A percentile compares a stretch with the other conserved stretches of the same genome.
phyloP scores from a whole-genome alignment of 345 rosid genomes.

The Eucalyptus dawsonii region DNA sequence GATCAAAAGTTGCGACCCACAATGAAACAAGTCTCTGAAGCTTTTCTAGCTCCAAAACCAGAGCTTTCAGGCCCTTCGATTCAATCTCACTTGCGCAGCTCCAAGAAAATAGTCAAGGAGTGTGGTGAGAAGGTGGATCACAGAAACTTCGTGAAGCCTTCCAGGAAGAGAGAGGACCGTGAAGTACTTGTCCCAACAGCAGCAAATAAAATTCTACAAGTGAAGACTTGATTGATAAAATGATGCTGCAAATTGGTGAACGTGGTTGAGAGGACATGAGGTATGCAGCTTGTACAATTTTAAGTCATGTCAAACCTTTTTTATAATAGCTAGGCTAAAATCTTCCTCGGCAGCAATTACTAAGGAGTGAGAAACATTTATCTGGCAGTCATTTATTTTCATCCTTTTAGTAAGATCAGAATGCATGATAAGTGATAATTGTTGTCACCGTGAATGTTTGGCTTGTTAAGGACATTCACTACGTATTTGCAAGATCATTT shows the following conservation, averaged over 20 bases:
- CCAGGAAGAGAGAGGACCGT: not conserved
- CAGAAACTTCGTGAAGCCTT: not conserved
- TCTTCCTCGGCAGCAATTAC: too few species aligned
- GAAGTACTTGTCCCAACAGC: not conserved
- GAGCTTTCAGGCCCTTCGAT: not conserved
- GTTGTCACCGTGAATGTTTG: not conserved
- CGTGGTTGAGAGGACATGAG: too few species aligned
- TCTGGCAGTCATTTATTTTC: too few species aligned
- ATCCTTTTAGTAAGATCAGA: too few species aligned
- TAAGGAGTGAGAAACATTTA: too few species aligned
- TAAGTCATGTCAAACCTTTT: too few species aligned
- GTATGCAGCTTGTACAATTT: too few species aligned
- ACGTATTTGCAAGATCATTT: not conserved
- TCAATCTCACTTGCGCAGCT: not conserved
- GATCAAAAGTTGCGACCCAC: not conserved
- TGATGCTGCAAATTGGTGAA: too few species aligned
- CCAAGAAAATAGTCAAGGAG: too few species aligned
- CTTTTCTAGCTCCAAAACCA: not conserved
- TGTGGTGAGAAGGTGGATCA: not conserved
- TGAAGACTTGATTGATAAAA: not conserved
- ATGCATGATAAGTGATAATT: too few species aligned
- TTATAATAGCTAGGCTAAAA: too few species aligned
- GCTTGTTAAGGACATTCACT: not conserved
- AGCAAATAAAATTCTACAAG: not conserved
- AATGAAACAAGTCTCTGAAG: not conserved